phyloP scores from a whole-genome alignment of 148 eudicot species.

The Rheum nobile region DNA sequence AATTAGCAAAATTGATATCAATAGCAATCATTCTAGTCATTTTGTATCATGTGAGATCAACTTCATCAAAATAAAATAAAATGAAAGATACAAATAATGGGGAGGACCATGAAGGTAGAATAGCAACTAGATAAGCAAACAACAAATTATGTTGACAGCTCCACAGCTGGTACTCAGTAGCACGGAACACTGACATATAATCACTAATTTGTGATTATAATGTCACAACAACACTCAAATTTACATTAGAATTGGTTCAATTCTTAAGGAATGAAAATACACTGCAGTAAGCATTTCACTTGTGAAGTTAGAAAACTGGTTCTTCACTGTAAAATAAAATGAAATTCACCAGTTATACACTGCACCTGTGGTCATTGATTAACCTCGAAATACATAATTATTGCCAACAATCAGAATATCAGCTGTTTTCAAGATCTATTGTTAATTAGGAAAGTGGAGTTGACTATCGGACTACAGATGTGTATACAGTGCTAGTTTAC shows the following conservation, averaged over 20 bases:
- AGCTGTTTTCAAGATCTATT: no score
- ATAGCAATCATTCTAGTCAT: neutral
- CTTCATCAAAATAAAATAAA: no score
- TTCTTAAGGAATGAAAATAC: neutral
- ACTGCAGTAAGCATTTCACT: neutral
- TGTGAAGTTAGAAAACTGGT: neutral
- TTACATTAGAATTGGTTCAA: neutral
- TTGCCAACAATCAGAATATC: neutral
- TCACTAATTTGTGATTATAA: no score
- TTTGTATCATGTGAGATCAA: neutral
- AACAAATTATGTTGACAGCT: neutral
- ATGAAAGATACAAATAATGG: neutral
- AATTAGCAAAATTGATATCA: neutral
- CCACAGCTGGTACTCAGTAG: neutral
- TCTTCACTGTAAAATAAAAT: neutral
- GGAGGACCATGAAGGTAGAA: neutral
- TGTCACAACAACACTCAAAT: neutral
- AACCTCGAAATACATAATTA: neutral
- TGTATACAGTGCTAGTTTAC: no score
- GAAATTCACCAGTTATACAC: neutral
- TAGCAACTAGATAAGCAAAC: neutral
- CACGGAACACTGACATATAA: neutral
- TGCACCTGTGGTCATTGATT: neutral
- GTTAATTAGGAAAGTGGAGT: no score
- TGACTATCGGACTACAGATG: no score